phyloP scores from a whole-genome alignment of 768 basidiomycete species.

The Pisolithus albus region DNA sequence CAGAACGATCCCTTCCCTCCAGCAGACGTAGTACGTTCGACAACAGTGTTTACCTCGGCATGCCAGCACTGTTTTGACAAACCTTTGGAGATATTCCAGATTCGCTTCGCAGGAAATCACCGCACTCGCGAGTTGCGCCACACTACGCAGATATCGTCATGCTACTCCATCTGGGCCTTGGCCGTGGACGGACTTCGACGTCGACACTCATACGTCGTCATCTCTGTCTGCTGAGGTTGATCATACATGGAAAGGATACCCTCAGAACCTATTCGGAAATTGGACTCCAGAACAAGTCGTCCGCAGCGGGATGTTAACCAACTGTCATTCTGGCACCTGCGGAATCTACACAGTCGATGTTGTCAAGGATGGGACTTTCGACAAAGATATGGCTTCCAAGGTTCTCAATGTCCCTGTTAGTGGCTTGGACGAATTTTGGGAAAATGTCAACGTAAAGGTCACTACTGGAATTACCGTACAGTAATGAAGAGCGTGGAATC shows the following conservation, averaged over 20 bases:
- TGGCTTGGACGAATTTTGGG: conserved; percentile 31
- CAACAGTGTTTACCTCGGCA: too few relatives aligned
- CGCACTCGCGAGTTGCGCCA: too few relatives aligned
- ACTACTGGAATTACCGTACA: conserved; percentile 7
- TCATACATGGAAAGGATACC: conserved; percentile 21
- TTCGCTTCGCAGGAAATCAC: too few relatives aligned
- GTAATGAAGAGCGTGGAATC: neutral
- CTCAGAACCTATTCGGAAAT: conserved; percentile 24
- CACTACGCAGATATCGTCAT: conserved; percentile 25
- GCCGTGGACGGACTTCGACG: conserved; percentile 37
- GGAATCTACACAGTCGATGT: conserved; percentile 22
- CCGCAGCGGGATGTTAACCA: conserved; percentile 25
- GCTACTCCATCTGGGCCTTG: conserved; percentile 36
- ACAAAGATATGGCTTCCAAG: neutral
- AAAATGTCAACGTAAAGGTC: conserved; percentile 27
- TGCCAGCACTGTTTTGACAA: too few relatives aligned
- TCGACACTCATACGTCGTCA: conserved; percentile 7
- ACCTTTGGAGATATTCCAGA: too few relatives aligned
- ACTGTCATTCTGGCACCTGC: conserved; percentile 12
- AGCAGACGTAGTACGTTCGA: too few relatives aligned
- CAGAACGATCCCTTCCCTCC: too few relatives aligned
- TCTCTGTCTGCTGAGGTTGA: neutral
- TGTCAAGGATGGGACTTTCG: conserved; percentile 7
- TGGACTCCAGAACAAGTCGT: conserved; percentile 28
- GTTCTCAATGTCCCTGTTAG: neutral